phyloP scores from a whole-genome alignment of 2,329 filamentous ascomycete species.

The Simplicillium sp. region DNA sequence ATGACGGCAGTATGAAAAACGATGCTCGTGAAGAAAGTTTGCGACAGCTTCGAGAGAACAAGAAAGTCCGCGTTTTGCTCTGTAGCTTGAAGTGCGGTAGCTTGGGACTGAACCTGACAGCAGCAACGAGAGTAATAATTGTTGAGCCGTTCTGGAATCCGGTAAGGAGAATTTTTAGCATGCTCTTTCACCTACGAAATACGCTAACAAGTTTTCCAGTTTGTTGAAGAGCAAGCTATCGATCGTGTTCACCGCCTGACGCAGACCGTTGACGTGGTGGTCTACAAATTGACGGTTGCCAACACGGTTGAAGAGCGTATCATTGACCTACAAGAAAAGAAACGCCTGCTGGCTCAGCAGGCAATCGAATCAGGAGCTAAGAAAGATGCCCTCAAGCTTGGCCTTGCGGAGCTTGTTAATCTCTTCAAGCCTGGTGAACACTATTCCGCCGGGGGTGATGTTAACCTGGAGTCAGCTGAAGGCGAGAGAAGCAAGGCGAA shows the following conservation, averaged over 20 bases:
- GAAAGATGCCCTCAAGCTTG: conserved; percentile 69
- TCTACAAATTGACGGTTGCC: conserved; percentile 87
- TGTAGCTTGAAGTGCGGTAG: conserved; percentile 93
- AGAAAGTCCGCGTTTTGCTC: conserved; percentile 69
- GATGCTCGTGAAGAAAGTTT: conserved; percentile 85
- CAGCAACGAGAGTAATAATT: conserved; percentile 86
- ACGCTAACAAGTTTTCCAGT: conserved; percentile 35
- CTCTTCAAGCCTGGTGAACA: conserved; percentile 65
- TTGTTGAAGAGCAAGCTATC: conserved; percentile 97
- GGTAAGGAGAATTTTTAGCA: conserved; percentile 38
- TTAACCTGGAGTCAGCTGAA: conserved; percentile 3
- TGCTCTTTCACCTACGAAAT: too few relatives aligned
- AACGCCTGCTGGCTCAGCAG: conserved; percentile 81
- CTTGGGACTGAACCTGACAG: conserved; percentile 86
- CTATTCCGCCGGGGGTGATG: conserved; percentile 22
- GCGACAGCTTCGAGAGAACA: conserved; percentile 63
- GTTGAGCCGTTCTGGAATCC: conserved; percentile 99
- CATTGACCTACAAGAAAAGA: conserved; percentile 87
- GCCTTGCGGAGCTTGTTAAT: conserved; percentile 85
- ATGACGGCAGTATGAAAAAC: conserved; percentile 93
- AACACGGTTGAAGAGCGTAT: conserved; percentile 90
- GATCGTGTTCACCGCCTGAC: conserved; percentile 98
- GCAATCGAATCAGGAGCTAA: conserved; percentile 77
- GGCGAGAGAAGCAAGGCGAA: conserved; percentile 10
- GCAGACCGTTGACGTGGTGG: conserved; percentile 86